A percentile compares a stretch with the other conserved stretches of the same genome.
Evolutionary conservation across 2,329 filamentous ascomycete genomes (phyloP).

Genomic region (Phaeosphaeriaceae sp.): DNA sequence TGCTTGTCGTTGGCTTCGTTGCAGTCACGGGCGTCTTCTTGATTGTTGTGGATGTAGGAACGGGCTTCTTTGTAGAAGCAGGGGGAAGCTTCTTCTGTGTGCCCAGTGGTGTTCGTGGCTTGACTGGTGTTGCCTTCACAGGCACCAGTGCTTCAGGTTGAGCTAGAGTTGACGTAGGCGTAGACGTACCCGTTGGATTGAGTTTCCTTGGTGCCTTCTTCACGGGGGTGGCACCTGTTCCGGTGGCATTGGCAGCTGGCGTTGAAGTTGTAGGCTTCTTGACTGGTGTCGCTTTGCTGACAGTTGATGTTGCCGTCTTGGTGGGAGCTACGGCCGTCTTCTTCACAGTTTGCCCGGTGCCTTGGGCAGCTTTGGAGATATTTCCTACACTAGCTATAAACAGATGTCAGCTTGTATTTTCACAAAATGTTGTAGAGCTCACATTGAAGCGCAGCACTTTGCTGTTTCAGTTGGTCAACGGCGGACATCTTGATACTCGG

Average conservation of each 20-base stretch:
- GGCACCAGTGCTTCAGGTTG: conserved; percentile 13
- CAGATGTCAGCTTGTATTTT: conserved; percentile 5
- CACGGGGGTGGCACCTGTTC: conserved; percentile 26
- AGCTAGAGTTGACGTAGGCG: conserved; percentile 8
- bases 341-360: conserved; percentile 29
- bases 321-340: conserved; percentile 30
- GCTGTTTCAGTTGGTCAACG: conserved; percentile 51
- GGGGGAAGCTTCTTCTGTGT: conserved; percentile 30
- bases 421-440: conserved; percentile 11
- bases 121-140: conserved; percentile 15
- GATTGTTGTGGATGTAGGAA: conserved; percentile 24
- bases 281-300: conserved; percentile 16
- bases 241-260: conserved; percentile 9
- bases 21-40: conserved; percentile 26
- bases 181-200: conserved; percentile 12
- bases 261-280: conserved; percentile 31
- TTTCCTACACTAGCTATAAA: conserved; percentile 36
- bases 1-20: conserved; percentile 22
- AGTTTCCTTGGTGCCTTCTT: conserved; percentile 32
- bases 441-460: conserved; percentile 52
- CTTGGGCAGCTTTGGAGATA: conserved; percentile 35
- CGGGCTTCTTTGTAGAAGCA: conserved; percentile 29
- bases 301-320: conserved; percentile 21
- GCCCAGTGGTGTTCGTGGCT: conserved; percentile 24
- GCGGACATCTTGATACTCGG: conserved; percentile 37